Evolutionary conservation across 2,329 filamentous ascomycete genomes (phyloP).

Genomic region (Beauveria scarabaeidicola): DNA sequence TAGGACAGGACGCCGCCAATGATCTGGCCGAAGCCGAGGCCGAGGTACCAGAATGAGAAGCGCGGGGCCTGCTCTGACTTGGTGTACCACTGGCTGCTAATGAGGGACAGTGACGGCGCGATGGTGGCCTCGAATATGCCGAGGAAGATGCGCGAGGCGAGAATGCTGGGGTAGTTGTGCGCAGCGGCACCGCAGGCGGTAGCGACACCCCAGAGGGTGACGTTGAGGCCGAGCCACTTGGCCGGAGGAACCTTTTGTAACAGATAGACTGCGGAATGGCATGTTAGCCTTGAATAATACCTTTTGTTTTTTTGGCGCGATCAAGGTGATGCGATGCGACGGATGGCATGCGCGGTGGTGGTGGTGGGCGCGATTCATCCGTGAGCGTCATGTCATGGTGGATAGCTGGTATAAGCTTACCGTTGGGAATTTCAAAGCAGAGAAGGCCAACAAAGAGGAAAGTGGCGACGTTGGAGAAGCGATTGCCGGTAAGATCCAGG

Average conservation of each 20-base stretch:
- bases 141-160: constrained; percentile 12
- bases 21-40: constrained; percentile 16
- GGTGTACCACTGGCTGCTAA: constrained; percentile 13
- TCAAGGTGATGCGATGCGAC: background rate
- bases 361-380: background rate
- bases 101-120: constrained; percentile 8
- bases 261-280: constrained; percentile 30
- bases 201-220: constrained; percentile 37
- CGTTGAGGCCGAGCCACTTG: constrained; percentile 45
- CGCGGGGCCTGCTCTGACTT: constrained; percentile 12
- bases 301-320: too few species aligned
- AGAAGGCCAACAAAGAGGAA: constrained; percentile 49
- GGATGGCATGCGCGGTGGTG: background rate
- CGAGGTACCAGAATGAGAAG: constrained; percentile 13
- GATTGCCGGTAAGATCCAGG: constrained; percentile 41
- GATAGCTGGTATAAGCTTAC: constrained; percentile 21
- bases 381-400: background rate
- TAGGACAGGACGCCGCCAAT: constrained; percentile 31
- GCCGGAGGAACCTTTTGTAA: constrained; percentile 47
- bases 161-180: constrained; percentile 10
- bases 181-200: constrained; percentile 11
- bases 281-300: background rate
- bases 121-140: constrained; percentile 13
- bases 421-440: constrained; percentile 45
- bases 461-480: constrained; percentile 48